Percentiles rank a stretch among this genome's conserved stretches.
These are phyloP conservation scores for Dipteronia dyeriana DNA, from an alignment of 345 rosid species.

Conservation along the genomic window DNA sequence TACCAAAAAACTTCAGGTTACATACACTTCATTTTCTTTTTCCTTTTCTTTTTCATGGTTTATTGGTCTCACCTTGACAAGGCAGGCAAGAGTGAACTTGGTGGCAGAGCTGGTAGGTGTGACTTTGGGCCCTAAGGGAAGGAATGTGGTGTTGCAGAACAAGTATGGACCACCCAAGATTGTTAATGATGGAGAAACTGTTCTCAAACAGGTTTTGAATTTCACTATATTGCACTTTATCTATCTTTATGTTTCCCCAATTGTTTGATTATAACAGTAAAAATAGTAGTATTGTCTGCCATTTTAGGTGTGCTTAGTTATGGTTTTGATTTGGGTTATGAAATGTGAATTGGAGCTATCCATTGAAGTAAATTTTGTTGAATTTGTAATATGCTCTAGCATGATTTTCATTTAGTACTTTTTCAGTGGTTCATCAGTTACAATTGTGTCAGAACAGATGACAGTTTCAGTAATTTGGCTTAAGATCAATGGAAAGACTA, in stretches of 20 bases:
- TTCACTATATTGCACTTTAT: no score
- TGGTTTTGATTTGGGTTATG: no score
- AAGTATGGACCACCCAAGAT: conserved; percentile 95
- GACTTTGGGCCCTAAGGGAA: conserved; percentile 93
- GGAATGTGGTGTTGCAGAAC: conserved; percentile 89
- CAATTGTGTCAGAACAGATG: no score
- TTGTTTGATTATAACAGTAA: no score
- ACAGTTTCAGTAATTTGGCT: no score
- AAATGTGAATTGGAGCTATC: neutral
- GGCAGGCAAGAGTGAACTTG: conserved; percentile 74
- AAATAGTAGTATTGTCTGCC: no score
- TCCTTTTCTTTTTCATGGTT: neutral
- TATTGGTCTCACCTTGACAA: neutral
- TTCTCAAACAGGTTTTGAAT: conserved; percentile 65
- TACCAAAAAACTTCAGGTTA: conserved; percentile 82
- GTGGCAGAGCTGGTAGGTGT: conserved; percentile 90
- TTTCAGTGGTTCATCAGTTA: no score
- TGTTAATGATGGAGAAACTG: conserved; percentile 95
- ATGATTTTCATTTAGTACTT: no score
- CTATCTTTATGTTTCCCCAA: no score
- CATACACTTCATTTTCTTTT: neutral
- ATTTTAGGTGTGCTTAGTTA: no score
- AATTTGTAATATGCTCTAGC: no score
- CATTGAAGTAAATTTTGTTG: neutral
- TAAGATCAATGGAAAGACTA: no score